phyloP scores from a whole-genome alignment of 2,329 filamentous ascomycete genomes.

The Cordyceps tenuipes region DNA sequence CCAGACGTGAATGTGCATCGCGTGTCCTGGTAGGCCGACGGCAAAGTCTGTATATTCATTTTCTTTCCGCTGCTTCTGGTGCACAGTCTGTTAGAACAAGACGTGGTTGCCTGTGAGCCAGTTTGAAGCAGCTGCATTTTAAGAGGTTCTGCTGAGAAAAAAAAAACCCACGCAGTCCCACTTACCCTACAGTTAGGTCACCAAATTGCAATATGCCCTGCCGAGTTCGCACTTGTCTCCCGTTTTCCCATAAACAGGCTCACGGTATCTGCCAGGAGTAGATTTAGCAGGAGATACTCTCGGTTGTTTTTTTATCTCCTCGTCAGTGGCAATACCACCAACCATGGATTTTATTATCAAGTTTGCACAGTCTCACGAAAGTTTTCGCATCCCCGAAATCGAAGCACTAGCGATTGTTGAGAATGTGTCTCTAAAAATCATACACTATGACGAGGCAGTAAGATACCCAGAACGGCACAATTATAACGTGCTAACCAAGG shows the following conservation, averaged over 20 bases:
- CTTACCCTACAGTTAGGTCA: slow-evolving; percentile 4
- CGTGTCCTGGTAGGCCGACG: slow-evolving; percentile 43
- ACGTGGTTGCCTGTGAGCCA: neutral
- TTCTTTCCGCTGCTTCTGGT: neutral
- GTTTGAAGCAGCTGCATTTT: neutral
- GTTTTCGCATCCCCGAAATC: slow-evolving; percentile 80
- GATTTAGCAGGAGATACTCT: too few relatives aligned
- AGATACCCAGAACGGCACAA: slow-evolving; percentile 23
- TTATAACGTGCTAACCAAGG: slow-evolving; percentile 16
- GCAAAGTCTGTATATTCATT: slow-evolving; percentile 39
- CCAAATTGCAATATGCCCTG: neutral
- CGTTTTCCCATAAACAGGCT: too few relatives aligned
- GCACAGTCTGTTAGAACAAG: neutral
- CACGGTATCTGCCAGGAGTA: too few relatives aligned
- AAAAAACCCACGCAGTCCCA: neutral
- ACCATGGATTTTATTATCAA: slow-evolving; percentile 70
- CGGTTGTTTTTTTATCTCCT: neutral
- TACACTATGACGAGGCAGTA: slow-evolving; percentile 70
- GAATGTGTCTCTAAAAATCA: slow-evolving; percentile 58
- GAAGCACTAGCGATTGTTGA: slow-evolving; percentile 67
- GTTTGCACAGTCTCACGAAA: slow-evolving; percentile 82
- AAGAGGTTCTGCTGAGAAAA: neutral
- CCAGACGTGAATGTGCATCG: slow-evolving; percentile 65
- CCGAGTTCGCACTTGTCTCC: too few relatives aligned
- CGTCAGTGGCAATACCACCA: too few relatives aligned